Conservation (phyloP, 2,329 filamentous ascomycete species). For the Ramularia endophylla region DNA sequence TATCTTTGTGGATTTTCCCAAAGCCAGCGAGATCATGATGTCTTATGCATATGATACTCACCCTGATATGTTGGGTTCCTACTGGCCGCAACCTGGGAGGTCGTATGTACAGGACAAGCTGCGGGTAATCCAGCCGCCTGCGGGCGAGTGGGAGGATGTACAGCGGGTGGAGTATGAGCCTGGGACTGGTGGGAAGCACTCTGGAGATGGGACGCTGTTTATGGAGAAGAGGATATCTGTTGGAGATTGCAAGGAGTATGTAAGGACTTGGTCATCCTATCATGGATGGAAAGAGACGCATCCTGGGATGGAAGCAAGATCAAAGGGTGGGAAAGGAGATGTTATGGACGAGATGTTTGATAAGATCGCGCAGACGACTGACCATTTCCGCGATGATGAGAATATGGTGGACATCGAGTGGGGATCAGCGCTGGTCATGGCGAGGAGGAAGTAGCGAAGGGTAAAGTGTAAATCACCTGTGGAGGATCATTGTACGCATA, state of each 20-base stretch:
- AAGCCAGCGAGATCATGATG: slow-evolving; percentile 50
- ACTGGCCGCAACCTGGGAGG: slow-evolving; percentile 58
- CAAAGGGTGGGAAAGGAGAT: slow-evolving; percentile 54
- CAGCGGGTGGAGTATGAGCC: slow-evolving; percentile 54
- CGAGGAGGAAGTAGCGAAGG: slow-evolving; percentile 42
- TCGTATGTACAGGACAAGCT: slow-evolving; percentile 49
- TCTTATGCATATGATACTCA: slow-evolving; percentile 49
- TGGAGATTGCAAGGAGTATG: slow-evolving; percentile 55
- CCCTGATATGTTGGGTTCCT: slow-evolving; percentile 48
- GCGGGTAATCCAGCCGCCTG: slow-evolving; percentile 48
- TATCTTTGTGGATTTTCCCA: no score
- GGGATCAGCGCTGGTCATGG: slow-evolving; percentile 56
- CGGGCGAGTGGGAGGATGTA: slow-evolving; percentile 48
- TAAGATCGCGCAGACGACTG: slow-evolving; percentile 49
- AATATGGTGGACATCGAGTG: slow-evolving; percentile 54
- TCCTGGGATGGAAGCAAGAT: slow-evolving; percentile 44
- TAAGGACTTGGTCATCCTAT: slow-evolving; percentile 56
- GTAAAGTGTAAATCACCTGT: no score
- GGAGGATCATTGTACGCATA: no score
- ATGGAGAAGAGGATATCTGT: slow-evolving; percentile 51
- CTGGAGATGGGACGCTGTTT: slow-evolving; percentile 42
- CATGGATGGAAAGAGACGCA: slow-evolving; percentile 54
- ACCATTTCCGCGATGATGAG: slow-evolving; percentile 44
- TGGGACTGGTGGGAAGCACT: slow-evolving; percentile 36
- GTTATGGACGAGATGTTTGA: slow-evolving; percentile 59